Evolutionary conservation across 176 grass and related monocot species (phyloP).

Genomic region (Eragrostis curvula): DNA sequence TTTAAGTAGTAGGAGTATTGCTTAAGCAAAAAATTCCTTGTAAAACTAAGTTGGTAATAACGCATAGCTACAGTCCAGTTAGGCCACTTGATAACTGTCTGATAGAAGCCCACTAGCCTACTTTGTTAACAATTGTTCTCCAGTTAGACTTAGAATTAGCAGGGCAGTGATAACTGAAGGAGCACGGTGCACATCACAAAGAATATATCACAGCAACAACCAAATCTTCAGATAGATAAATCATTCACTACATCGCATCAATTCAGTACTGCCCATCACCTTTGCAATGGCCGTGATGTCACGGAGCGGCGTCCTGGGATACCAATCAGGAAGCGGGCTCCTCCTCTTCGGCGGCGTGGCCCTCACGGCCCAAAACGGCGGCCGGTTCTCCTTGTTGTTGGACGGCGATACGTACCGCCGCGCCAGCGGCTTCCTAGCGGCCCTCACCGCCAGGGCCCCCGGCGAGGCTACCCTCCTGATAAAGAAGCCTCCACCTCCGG

Average conservation of each 20-base stretch:
- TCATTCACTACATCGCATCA: neutral
- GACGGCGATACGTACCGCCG: conserved; percentile 25
- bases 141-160: neutral
- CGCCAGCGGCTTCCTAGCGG: conserved; percentile 20
- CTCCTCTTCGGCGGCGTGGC: conserved; percentile 40
- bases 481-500: conserved; percentile 64
- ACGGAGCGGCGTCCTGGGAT: conserved; percentile 71
- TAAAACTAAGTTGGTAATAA: conserved; percentile 6
- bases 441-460: conserved; percentile 32
- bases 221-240: neutral
- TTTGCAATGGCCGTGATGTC: conserved; percentile 67
- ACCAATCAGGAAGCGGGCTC: conserved; percentile 82
- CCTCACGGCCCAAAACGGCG: conserved; percentile 41
- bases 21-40: conserved; percentile 1
- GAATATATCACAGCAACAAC: neutral
- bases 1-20: neutral
- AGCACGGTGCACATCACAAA: neutral
- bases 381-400: conserved; percentile 57
- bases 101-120: neutral
- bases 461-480: conserved; percentile 71
- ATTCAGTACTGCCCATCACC: conserved; percentile 27
- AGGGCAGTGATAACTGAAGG: neutral
- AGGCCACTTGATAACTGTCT: neutral
- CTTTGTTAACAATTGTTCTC: neutral
- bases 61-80: neutral